Percentiles rank a stretch among this genome's conserved stretches.
Evolutionary conservation across 768 basidiomycete species (phyloP).

Genomic region (Kwoniella pini): DNA sequence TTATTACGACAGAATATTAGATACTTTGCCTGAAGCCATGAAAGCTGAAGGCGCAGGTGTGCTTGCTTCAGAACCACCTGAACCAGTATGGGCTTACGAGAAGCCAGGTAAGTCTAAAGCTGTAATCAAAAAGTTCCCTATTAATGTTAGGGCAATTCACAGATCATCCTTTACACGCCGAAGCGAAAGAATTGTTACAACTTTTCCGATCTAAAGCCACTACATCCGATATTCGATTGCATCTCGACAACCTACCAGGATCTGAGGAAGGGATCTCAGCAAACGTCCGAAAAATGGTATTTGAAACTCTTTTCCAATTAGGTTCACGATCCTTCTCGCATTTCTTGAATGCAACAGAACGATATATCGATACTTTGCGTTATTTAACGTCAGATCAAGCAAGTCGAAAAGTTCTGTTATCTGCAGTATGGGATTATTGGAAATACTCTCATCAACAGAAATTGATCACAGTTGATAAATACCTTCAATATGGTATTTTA

Average conservation of each 20-base stretch:
- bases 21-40: constrained; percentile 77
- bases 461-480: constrained; percentile 90
- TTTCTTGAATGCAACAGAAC: constrained; percentile 94
- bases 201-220: constrained; percentile 67
- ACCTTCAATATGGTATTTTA: constrained; percentile 97
- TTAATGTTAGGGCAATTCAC: neutral
- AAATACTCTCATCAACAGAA: constrained; percentile 79
- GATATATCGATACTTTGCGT: constrained; percentile 66
- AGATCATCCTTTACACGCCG: constrained; percentile 79
- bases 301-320: constrained; percentile 85
- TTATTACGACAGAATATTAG: constrained; percentile 88
- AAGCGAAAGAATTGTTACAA: constrained; percentile 72
- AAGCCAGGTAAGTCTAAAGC: constrained; percentile 40
- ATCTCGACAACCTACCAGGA: constrained; percentile 69
- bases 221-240: constrained; percentile 73
- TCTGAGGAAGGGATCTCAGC: constrained; percentile 67
- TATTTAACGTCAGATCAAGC: constrained; percentile 63
- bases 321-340: constrained; percentile 97
- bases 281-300: constrained; percentile 71
- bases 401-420: constrained; percentile 62
- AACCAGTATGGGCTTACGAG: constrained; percentile 52
- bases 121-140: no score
- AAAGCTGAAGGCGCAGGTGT: constrained; percentile 71
- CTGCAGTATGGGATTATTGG: constrained; percentile 77
- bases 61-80: constrained; percentile 79